A percentile compares a stretch with the other conserved stretches of the same genome.
phyloP scores from a whole-genome alignment of 441 rosid genomes.

The Mallotus repandus region DNA sequence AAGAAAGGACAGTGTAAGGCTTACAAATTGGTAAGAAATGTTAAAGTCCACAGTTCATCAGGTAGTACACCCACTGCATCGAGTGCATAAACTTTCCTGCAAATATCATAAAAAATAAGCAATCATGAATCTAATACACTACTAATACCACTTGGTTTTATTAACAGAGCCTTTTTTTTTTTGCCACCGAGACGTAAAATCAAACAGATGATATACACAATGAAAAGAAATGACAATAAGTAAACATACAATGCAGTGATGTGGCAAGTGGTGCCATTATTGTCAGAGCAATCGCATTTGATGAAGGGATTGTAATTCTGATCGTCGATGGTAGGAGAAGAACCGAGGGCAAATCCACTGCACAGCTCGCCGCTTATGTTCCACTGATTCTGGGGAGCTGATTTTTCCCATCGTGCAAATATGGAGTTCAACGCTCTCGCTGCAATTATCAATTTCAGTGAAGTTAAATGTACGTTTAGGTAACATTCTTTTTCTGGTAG shows the following conservation, averaged over 20 bases:
- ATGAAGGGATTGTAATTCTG: conserved; percentile 42
- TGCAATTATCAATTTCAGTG: conserved; percentile 16
- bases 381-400: conserved; percentile 39
- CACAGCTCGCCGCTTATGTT: conserved; percentile 61
- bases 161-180: not conserved
- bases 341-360: conserved; percentile 50
- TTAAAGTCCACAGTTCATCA: conserved; percentile 58
- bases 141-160: no score
- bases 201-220: not conserved
- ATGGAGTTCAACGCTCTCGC: conserved; percentile 51
- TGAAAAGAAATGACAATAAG: not conserved
- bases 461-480: not conserved
- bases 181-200: not conserved
- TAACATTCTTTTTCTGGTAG: no score
- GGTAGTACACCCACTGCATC: conserved; percentile 50
- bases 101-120: not conserved
- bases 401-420: conserved; percentile 45
- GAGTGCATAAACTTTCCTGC: conserved; percentile 53
- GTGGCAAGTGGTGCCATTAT: conserved; percentile 44
- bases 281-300: conserved; percentile 59
- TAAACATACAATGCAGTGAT: conserved; percentile 43
- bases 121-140: not conserved
- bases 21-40: conserved; percentile 54
- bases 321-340: conserved; percentile 31
- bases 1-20: conserved; percentile 3